Evolutionary conservation across 2,329 filamentous ascomycete genomes (phyloP), one percentile per base, ranked within the genome.

Genomic region (Ophiognomonia clavigignenti-juglandacearum): DNA sequence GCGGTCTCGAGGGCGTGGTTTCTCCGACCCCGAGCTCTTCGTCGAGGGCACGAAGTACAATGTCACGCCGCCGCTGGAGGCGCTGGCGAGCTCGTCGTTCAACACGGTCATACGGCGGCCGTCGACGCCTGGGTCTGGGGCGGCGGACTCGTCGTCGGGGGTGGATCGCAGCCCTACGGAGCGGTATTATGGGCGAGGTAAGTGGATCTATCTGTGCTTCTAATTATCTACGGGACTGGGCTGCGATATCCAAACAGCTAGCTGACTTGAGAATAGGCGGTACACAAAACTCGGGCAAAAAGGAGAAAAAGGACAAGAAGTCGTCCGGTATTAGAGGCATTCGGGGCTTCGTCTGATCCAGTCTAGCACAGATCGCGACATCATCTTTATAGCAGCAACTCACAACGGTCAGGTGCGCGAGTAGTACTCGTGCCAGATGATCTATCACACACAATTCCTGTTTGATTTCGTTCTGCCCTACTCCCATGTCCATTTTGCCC

Each of bases 221-320:
- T 37, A 11, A 13, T 14, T 69, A 72, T 71, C n/a, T 69, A n/a
- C n/a, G n/a, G n/a, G n/a, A n/a, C n/a, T n/a, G n/a, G n/a, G n/a
- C n/a, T n/a, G n/a, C n/a, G n/a, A n/a, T n/a, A n/a, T n/a, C n/a
- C n/a, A n/a, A n/a, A 71, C 18, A 64, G 72, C 8, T 71, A 73
- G 52, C 26, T 20, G 27, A 29, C 10, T 34, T 16, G 10, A 39
- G 42, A 39, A 18, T 56, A 72, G 74, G 73, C 16, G 71, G 73
- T 19, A 64, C 73, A 6, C 73, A 75, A 53, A 76, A 72, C 56
- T 59, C 67, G 24, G 59, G 68, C 1, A 69, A 70, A 4, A 73
- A 77, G 54, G 73, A 78, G 46, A 68, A 70, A 51, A 72, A 72
- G 47, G 64, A 69, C 14, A 71, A 69, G 56, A 72, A 69, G 57